Base-by-base conservation (phyloP, 805 yeast genomes). In the Teunomyces lycoperdinae region DNA sequence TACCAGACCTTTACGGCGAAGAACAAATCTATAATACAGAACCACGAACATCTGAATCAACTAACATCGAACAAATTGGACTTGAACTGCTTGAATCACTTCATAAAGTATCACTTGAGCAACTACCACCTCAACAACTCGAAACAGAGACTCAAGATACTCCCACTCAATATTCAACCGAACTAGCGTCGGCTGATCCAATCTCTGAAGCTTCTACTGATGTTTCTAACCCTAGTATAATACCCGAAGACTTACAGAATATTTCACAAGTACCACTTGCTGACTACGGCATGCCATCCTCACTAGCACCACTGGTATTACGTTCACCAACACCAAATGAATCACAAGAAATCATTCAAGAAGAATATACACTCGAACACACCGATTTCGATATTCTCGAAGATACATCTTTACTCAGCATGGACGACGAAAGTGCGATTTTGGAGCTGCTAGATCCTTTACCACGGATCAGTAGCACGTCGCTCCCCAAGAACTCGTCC, bases 331-430 rank as follows among this genome's bases (percentile, higher is more conserved):
- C 39, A 8, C 28, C 39, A 13, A 10, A 5, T 14, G 39, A 35
- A 35, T 10, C 26, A 35, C 27, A 43, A 32, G 46, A 45, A 14
- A 47, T 52, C 4, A 52, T 52, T 5, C 56, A 50, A 31, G 56
- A 52, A 36, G 56, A 52, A 27, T 52, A 50, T 36, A 52, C 56
- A 8, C 26, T 52, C 4, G 45, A 48, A 14, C 34, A 44, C 16
- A 42, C 45, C 28, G 38, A 40, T 17, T 33, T 41, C 34, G 42
- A 40, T 24, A 26, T 26, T 2, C 41, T 38, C 3, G 41, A 38
- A 24, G 41, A 38, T 13, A 38, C 41, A n/a, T 20, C 17, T 9
- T n/a, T 38, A 11, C 14, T 13, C 14, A 40, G 44, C 9, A 33
- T 44, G 5, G 40, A 48, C 13, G 52, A 47, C 10, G 32, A 26